Evolutionary conservation across 169 alveolate species (phyloP).

Genomic region (Plasmodium billcollinsi): DNA sequence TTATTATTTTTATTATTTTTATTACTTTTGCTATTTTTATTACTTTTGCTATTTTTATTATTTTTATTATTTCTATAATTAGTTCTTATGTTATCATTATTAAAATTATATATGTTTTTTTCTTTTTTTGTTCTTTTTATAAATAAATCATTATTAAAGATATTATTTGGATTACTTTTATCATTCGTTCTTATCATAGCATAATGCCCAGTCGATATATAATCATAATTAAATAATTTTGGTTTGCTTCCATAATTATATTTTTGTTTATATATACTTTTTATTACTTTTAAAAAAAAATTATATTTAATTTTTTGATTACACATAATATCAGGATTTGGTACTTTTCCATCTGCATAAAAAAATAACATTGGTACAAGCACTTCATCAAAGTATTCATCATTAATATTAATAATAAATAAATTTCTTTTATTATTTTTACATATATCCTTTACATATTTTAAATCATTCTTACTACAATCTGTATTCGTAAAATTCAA

Average conservation of each 20-base stretch:
- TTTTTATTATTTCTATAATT: not conserved
- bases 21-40: no score
- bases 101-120: not conserved
- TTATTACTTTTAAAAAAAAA: constrained; percentile 18
- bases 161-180: constrained; percentile 8
- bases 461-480: constrained; percentile 60
- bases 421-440: constrained; percentile 39
- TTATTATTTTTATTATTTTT: no score
- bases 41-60: no score
- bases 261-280: constrained; percentile 6
- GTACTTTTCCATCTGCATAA: constrained; percentile 49
- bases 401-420: constrained; percentile 41
- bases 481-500: constrained; percentile 21
- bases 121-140: not conserved
- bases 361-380: constrained; percentile 48
- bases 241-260: not conserved
- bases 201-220: constrained; percentile 64
- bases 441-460: constrained; percentile 43
- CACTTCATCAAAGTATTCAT: constrained; percentile 34
- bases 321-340: constrained; percentile 62
- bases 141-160: constrained; percentile 30
- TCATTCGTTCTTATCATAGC: constrained; percentile 73
- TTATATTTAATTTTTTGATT: constrained; percentile 63
- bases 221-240: constrained; percentile 5
- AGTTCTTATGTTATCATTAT: not conserved